Base-by-base conservation (phyloP, 1,139 yeast genomes). In the Yamadazyma kanchanaburiensis region DNA sequence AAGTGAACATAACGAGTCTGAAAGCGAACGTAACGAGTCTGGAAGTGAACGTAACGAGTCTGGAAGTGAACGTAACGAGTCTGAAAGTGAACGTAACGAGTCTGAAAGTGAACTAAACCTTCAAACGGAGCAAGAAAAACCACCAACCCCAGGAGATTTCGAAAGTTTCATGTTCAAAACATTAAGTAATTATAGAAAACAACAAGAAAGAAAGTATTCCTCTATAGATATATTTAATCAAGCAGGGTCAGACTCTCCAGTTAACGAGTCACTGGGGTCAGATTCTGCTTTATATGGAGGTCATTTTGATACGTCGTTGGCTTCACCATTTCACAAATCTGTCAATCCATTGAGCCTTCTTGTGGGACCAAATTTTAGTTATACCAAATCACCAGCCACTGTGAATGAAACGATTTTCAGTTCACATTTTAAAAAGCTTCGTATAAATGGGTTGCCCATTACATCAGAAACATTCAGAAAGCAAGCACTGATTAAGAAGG, bases 401-500 rank as follows among this genome's bases (percentile, higher is more conserved):
- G 66, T 60, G 6, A 53, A 52, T 28, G 66, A 48, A 49, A 54
- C 64, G 1, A 48, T 56, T 13, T 65, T 58, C 34, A 53, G 57
- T 3, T 58, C 71, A 3, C 72, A 64, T 38, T 66, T 59, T 45
- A 68, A 68, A 39, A 68, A 68, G 35, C 49, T 68, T 9, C 51
- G 74, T 19, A 68, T 68, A 27, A 64, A 58, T 35, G 71, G 71
- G 1, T 46, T 59, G 4, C 71, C 71, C 2, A 57, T 60, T 21
- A 57, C 66, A 0, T 51, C 66, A 2, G 57, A 48, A 14, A 45
- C 57, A 5, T 53, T 45, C 30, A 31, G 27, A 24, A 30, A 35
- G 12, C 24, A 25, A n/a, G 6, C 12, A 11, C 43, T 32, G 20
- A 8, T 7, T 18, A 7, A 18, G 10, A 18, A 18, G 20, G 20